phyloP scores from a whole-genome alignment of 140 eudicot genomes.

The Flaveria floridana region DNA sequence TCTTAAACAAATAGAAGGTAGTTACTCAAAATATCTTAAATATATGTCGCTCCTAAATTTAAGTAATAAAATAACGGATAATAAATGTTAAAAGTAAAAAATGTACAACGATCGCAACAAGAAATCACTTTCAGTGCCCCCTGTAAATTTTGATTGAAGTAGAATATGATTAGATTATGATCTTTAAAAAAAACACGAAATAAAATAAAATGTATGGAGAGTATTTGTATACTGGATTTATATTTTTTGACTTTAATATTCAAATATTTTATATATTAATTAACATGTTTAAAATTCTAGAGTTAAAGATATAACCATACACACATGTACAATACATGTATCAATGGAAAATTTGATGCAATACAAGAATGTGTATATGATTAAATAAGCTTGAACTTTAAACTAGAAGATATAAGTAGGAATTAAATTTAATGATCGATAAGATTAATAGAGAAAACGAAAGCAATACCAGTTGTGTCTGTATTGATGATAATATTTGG shows the following conservation, averaged over 20 bases:
- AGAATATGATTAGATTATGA: too few species aligned
- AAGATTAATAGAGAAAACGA: conserved; percentile 15
- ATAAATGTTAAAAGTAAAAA: background rate
- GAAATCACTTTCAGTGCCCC: background rate
- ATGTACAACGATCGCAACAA: background rate
- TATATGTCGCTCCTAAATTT: background rate
- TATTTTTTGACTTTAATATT: background rate
- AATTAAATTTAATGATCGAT: background rate
- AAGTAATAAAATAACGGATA: background rate
- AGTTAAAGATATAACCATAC: background rate
- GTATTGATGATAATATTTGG: conserved; percentile 12
- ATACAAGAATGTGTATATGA: background rate
- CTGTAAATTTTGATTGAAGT: too few species aligned
- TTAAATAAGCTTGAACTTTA: background rate
- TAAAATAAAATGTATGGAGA: background rate
- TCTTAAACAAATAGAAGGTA: background rate
- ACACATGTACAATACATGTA: background rate
- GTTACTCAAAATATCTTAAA: background rate
- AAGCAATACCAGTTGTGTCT: conserved; percentile 30
- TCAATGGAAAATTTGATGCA: background rate
- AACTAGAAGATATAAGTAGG: background rate
- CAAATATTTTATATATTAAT: background rate
- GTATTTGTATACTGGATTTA: background rate
- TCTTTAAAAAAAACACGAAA: too few species aligned
- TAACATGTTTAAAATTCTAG: background rate